These are phyloP conservation scores for Phytopythium helicoides DNA, from an alignment of 352 stramenopile species.

Conservation along the genomic window DNA sequence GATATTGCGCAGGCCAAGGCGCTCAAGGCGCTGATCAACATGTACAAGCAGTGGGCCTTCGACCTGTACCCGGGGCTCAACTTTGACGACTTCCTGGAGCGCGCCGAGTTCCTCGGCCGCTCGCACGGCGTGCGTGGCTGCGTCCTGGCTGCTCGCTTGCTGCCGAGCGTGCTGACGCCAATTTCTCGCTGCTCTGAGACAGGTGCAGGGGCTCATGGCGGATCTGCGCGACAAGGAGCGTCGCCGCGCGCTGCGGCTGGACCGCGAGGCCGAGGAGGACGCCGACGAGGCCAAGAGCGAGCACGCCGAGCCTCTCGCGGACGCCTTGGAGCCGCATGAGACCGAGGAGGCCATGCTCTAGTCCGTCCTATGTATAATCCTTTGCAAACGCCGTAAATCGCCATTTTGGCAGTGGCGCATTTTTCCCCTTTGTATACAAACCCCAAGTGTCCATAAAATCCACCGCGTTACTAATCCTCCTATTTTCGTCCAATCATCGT, in stretches of 20 bases:
- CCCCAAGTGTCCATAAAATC: too few species aligned
- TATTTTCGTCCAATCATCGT: background rate
- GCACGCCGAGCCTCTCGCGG: too few species aligned
- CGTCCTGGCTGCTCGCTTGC: background rate
- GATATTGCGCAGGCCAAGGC: slow-evolving; percentile 52
- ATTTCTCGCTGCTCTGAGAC: too few species aligned
- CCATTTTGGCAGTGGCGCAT: background rate
- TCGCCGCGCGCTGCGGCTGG: slow-evolving; percentile 19
- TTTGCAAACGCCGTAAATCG: background rate
- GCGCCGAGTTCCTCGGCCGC: slow-evolving; percentile 57
- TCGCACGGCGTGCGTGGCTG: slow-evolving; percentile 24
- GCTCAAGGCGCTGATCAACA: slow-evolving; percentile 59
- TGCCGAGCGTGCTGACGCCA: background rate
- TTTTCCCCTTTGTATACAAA: too few species aligned
- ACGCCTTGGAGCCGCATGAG: slow-evolving; percentile 11
- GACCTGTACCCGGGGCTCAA: slow-evolving; percentile 80
- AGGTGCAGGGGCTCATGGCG: slow-evolving; percentile 59
- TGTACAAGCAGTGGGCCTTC: slow-evolving; percentile 88
- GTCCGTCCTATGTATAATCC: background rate
- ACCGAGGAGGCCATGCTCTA: slow-evolving; percentile 48
- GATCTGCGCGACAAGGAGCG: slow-evolving; percentile 61
- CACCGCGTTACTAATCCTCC: background rate
- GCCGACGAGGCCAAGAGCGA: slow-evolving; percentile 9
- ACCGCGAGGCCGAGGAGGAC: slow-evolving; percentile 13
- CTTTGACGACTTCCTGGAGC: slow-evolving; percentile 80